Percentiles rank a stretch among this genome's conserved stretches.
Conservation (phyloP, 2,329 filamentous ascomycete species). For the Aspergillus melleus region DNA sequence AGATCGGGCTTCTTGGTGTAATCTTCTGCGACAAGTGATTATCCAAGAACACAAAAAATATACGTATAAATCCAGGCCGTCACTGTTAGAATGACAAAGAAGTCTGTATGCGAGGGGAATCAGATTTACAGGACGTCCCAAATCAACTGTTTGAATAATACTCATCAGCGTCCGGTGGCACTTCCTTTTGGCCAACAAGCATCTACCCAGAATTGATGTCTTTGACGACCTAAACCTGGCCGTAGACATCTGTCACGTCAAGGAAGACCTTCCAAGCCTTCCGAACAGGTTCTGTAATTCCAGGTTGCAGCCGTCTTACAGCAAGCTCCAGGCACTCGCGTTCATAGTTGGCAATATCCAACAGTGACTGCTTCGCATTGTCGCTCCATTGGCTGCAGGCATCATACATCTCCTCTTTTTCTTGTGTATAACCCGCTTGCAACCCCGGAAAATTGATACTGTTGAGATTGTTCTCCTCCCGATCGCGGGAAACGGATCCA, state of each 20-base stretch:
- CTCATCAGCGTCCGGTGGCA: no score
- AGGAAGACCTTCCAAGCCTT: neutral
- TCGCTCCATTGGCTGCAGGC: neutral
- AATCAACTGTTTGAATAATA: no score
- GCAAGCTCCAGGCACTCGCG: neutral
- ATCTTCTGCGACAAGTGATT: no score
- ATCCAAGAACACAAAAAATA: no score
- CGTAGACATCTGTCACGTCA: conserved; percentile 4
- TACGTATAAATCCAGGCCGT: no score
- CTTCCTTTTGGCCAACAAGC: no score
- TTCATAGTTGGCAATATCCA: conserved; percentile 5
- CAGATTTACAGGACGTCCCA: no score
- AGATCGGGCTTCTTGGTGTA: no score
- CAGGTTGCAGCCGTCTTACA: no score
- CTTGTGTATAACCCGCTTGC: no score
- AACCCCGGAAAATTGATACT: conserved; percentile 6
- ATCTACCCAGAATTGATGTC: neutral
- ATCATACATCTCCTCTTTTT: neutral
- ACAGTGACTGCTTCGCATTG: neutral
- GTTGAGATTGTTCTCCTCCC: conserved; percentile 5
- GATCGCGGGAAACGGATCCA: conserved; percentile 25
- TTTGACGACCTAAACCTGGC: conserved; percentile 4
- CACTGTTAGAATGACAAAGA: no score
- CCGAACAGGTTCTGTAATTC: neutral
- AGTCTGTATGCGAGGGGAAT: no score